A percentile compares a stretch with the other conserved stretches of the same genome.
Evolutionary conservation across 192 early-diverging fungal species (phyloP).

Genomic region (Spinellus fusiger): DNA sequence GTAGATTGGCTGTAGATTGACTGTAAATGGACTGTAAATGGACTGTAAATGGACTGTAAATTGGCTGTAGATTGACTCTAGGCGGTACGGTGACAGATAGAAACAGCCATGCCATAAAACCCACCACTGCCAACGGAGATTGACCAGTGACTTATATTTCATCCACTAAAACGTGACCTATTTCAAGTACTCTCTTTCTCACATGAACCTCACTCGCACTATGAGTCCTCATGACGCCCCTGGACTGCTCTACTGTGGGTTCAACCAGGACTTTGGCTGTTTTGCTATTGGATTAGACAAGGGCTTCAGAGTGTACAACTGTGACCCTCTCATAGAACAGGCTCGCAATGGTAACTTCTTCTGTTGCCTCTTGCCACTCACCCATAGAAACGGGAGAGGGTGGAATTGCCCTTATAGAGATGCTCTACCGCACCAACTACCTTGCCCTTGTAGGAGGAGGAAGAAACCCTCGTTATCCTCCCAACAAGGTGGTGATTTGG

Average conservation of each 20-base stretch:
- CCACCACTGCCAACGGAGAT: neutral
- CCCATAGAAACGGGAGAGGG: slow-evolving; percentile 77
- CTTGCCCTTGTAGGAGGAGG: slow-evolving; percentile 83
- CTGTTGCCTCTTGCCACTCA: neutral
- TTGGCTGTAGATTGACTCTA: too few relatives aligned
- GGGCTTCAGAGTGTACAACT: slow-evolving; percentile 82
- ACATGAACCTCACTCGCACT: slow-evolving; percentile 35
- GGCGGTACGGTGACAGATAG: too few relatives aligned
- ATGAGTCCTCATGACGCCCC: slow-evolving; percentile 44
- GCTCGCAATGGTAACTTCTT: slow-evolving; percentile 53
- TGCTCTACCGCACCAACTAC: slow-evolving; percentile 83
- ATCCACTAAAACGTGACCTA: neutral
- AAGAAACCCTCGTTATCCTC: slow-evolving; percentile 77
- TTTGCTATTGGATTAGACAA: slow-evolving; percentile 76
- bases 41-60: too few relatives aligned
- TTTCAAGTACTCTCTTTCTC: neutral
- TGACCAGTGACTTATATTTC: neutral
- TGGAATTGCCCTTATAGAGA: slow-evolving; percentile 73
- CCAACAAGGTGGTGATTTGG: slow-evolving; percentile 84
- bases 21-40: too few relatives aligned
- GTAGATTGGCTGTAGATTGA: too few relatives aligned
- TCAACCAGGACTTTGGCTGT: slow-evolving; percentile 83
- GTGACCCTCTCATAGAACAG: slow-evolving; percentile 78
- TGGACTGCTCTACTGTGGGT: slow-evolving; percentile 68
- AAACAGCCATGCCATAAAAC: too few relatives aligned